Base-by-base conservation (phyloP, 768 basidiomycete genomes). In the Suillus plorans region DNA sequence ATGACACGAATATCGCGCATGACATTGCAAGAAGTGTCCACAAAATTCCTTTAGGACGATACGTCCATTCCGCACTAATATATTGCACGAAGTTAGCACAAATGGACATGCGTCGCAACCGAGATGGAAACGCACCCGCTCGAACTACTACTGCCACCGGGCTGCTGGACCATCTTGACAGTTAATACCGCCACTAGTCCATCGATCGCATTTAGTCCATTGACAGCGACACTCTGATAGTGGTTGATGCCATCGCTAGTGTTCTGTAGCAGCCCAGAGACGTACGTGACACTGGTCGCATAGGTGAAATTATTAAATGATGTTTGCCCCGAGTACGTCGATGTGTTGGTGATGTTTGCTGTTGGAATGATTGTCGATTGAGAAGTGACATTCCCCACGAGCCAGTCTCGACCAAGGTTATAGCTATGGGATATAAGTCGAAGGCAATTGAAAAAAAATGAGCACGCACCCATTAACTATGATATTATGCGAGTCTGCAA, bases 341-440 rank as follows among this genome's bases (percentile, higher is more conserved):
- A 82, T 39, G 74, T 71, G 69, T 91, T 88, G n/a, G 70, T 74
- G 31, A 73, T 57, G 2, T 67, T 57, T 14, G 60, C 22, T 8
- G 75, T 77, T 55, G 74, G 66, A 14, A 76, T 66, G 12, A 74
- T 52, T 4, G 50, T 68, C 12, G 75, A 69, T 57, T 81, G 78
- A 25, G 77, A 73, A 0, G 94, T 95, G 28, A 91, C 88, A 72
- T 95, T 95, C 25, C 91, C 92, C 31, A 96, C 79, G n/a, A 97
- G 78, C 82, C 86, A 90, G 72, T 97, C 94, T 31, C 95, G 89
- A 14, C 89, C 94, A 37, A 90, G 80, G 72, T 95, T 89, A 76
- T 96, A 89, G 8, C 87, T 85, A 22, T n/a, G 31, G 13, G 36
- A 25, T 28, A 20, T 52, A 61, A 42, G 59, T 44, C 5, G 12